These are phyloP conservation scores for Piloderma croceum DNA, from an alignment of 768 basidiomycete species.

Conservation along the genomic window DNA sequence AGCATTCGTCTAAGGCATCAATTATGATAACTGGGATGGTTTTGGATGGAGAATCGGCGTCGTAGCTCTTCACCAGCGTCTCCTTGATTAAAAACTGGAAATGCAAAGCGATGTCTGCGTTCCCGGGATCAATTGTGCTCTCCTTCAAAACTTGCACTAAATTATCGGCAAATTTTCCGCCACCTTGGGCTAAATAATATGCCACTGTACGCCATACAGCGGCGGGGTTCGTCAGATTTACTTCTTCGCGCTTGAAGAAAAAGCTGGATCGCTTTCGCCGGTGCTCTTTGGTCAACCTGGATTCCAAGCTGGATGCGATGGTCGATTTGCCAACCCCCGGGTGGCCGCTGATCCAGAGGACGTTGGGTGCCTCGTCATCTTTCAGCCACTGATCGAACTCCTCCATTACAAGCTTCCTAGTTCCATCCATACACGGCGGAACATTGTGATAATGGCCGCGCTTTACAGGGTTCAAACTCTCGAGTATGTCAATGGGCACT, in stretches of 20 bases:
- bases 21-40: background rate
- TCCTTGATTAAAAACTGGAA: background rate
- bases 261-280: conserved; percentile 5
- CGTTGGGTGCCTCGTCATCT: conserved; percentile 7
- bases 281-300: background rate
- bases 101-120: background rate
- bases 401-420: no score
- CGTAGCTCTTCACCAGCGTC: background rate
- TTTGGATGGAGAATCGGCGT: background rate
- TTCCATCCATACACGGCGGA: no score
- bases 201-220: conserved; percentile 6
- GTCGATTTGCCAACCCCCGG: conserved; percentile 22
- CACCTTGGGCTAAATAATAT: background rate
- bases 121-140: no score
- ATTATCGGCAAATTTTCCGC: background rate
- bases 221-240: background rate
- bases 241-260: conserved; percentile 5
- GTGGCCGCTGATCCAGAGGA: conserved; percentile 13
- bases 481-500: no score
- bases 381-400: no score
- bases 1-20: background rate
- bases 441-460: no score
- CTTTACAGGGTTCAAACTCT: no score
- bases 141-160: background rate
- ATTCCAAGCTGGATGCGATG: conserved; percentile 3